Evolutionary conservation across 164 flowering plant species (phyloP).

Genomic region (Piper longum): DNA sequence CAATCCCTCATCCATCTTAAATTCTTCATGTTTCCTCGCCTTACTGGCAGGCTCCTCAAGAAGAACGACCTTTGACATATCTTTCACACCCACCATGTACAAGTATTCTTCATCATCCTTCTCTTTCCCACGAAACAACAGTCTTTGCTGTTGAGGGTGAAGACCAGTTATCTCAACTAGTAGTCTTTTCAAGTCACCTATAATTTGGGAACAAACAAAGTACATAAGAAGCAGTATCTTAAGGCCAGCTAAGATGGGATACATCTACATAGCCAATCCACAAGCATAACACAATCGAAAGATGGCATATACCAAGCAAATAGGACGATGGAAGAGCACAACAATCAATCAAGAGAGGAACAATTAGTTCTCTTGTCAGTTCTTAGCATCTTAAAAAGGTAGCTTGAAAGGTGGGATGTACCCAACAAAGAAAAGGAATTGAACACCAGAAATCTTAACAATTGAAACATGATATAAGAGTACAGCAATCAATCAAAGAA

Average conservation of each 20-base stretch:
- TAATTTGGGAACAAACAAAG: not conserved
- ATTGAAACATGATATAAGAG: not conserved
- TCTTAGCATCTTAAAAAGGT: too few species aligned
- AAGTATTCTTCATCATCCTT: slow-evolving; percentile 35
- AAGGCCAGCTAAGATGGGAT: not conserved
- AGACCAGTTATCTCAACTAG: slow-evolving; percentile 34
- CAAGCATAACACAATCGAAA: too few species aligned
- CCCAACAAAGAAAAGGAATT: not conserved
- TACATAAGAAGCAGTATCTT: not conserved
- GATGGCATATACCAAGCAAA: too few species aligned
- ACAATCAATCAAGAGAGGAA: too few species aligned
- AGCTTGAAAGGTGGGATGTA: too few species aligned
- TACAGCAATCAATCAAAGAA: not conserved
- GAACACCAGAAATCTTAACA: not conserved
- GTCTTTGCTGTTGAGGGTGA: slow-evolving; percentile 34
- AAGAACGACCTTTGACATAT: slow-evolving; percentile 38
- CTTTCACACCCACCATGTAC: slow-evolving; percentile 39
- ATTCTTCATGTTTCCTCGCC: slow-evolving; percentile 22
- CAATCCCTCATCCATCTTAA: slow-evolving; percentile 17
- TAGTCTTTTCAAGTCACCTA: slow-evolving; percentile 45
- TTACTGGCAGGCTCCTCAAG: slow-evolving; percentile 34
- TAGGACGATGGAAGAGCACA: too few species aligned
- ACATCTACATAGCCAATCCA: not conserved
- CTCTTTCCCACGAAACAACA: slow-evolving; percentile 51
- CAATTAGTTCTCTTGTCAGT: too few species aligned